Evolutionary conservation across 129 eudicot species (phyloP).

Genomic region (Artemisia tridentata): DNA sequence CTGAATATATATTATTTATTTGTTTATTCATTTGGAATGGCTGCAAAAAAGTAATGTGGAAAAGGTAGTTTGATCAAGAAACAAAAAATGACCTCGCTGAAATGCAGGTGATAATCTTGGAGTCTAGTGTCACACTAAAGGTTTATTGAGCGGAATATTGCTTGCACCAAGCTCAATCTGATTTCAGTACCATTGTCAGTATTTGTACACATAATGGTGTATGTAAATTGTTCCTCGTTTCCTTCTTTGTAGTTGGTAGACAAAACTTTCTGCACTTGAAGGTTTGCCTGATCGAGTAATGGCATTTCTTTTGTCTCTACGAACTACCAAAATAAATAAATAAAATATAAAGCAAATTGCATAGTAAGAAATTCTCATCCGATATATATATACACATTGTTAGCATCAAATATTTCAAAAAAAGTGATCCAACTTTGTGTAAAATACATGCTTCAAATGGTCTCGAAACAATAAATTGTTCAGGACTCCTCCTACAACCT

Average conservation of each 20-base stretch:
- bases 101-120: conserved; percentile 87
- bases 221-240: conserved; percentile 48
- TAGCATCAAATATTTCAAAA: conserved; percentile 2
- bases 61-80: conserved; percentile 13
- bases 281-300: conserved; percentile 64
- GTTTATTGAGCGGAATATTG: conserved; percentile 58
- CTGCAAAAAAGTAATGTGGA: conserved; percentile 22
- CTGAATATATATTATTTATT: too few species aligned
- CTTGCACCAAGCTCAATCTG: conserved; percentile 55
- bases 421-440: not conserved
- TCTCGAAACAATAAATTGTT: not conserved
- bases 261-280: conserved; percentile 57
- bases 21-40: conserved; percentile 1
- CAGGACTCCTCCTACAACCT: too few species aligned
- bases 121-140: conserved; percentile 71
- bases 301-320: conserved; percentile 54
- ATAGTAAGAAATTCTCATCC: too few species aligned
- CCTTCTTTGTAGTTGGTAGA: conserved; percentile 37
- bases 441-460: conserved; percentile 3
- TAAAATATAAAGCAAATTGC: too few species aligned
- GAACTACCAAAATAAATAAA: conserved; percentile 44
- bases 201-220: conserved; percentile 42
- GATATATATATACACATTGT: not conserved
- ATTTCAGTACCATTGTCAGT: conserved; percentile 33
- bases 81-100: conserved; percentile 59